Evolutionary conservation across 2,329 filamentous ascomycete genomes (phyloP).

Genomic region (Chaetomium sp.): DNA sequence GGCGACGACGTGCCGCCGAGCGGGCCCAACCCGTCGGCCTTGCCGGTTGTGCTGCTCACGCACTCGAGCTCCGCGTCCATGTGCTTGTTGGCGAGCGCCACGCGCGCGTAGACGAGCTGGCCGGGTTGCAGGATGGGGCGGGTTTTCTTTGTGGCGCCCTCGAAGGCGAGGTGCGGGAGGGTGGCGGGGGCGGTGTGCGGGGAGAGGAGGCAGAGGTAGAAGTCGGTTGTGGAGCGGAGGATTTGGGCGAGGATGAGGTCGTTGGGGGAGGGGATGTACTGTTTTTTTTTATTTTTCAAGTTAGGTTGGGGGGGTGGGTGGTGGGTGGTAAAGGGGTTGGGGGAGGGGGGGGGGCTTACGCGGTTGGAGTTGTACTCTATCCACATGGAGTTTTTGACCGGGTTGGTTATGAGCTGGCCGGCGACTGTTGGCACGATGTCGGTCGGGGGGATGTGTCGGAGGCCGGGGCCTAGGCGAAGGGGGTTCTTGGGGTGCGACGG

Average conservation of each 20-base stretch:
- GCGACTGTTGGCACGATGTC: slow-evolving; percentile 70
- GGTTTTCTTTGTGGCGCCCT: slow-evolving; percentile 89
- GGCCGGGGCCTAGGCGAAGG: slow-evolving; percentile 79
- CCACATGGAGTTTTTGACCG: slow-evolving; percentile 75
- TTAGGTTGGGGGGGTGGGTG: not conserved
- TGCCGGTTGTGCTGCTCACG: slow-evolving; percentile 81
- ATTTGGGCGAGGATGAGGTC: slow-evolving; percentile 90
- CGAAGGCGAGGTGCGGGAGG: slow-evolving; percentile 88
- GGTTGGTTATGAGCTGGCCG: slow-evolving; percentile 67
- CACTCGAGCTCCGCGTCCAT: slow-evolving; percentile 92
- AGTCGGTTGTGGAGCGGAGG: slow-evolving; percentile 72
- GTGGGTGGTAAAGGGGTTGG: slow-evolving; percentile 23
- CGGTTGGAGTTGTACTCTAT: slow-evolving; percentile 71
- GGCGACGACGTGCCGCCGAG: slow-evolving; percentile 43
- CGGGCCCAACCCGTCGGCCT: slow-evolving; percentile 83
- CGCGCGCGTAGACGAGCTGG: slow-evolving; percentile 84
- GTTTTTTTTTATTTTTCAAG: slow-evolving; percentile 13
- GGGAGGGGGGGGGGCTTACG: slow-evolving; percentile 49
- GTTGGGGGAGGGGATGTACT: slow-evolving; percentile 79
- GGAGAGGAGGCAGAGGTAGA: slow-evolving; percentile 78
- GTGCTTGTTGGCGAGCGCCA: slow-evolving; percentile 74
- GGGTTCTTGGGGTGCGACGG: slow-evolving; percentile 69
- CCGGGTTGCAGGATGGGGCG: slow-evolving; percentile 74
- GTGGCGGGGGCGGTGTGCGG: slow-evolving; percentile 64
- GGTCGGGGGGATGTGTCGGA: slow-evolving; percentile 78